Percentiles rank a stretch among this genome's conserved stretches.
Evolutionary conservation across 495 filamentous ascomycete genomes (phyloP).

Genomic region (Saxophila tyrrhenica): DNA sequence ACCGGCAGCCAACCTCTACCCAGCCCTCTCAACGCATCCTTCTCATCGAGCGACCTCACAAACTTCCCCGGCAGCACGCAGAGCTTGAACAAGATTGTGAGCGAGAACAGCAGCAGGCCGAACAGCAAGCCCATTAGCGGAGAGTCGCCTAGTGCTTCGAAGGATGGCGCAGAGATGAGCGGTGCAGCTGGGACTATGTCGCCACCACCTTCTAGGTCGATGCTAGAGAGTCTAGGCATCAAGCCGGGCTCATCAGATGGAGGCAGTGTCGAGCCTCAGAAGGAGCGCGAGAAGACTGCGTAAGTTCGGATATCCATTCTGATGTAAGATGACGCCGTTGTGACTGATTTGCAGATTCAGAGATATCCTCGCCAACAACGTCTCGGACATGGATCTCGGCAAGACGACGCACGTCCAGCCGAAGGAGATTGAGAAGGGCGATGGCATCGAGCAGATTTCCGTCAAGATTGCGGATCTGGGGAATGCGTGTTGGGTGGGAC

Average conservation of each 20-base stretch:
- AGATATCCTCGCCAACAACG: conserved; percentile 79
- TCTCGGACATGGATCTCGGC: conserved; percentile 89
- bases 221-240: conserved; percentile 51
- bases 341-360: conserved; percentile 35
- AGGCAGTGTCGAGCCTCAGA: conserved; percentile 58
- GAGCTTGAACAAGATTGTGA: conserved; percentile 70
- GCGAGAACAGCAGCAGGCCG: conserved; percentile 53
- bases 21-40: conserved; percentile 85
- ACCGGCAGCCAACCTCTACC: conserved; percentile 95
- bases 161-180: conserved; percentile 36
- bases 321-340: background rate
- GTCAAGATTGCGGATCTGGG: conserved; percentile 98
- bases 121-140: conserved; percentile 29
- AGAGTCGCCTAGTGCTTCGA: conserved; percentile 16
- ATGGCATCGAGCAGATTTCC: conserved; percentile 67
- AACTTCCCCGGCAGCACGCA: conserved; percentile 54
- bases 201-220: conserved; percentile 34
- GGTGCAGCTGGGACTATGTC: conserved; percentile 30
- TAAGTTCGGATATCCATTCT: conserved; percentile 41
- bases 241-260: conserved; percentile 10
- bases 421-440: conserved; percentile 40
- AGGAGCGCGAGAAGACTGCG: conserved; percentile 89
- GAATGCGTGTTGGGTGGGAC: conserved; percentile 96
- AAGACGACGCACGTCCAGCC: conserved; percentile 41
- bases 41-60: conserved; percentile 60